phyloP scores from a whole-genome alignment of 2,329 filamentous ascomycete genomes.

The Pestalotiopsis sp. region DNA sequence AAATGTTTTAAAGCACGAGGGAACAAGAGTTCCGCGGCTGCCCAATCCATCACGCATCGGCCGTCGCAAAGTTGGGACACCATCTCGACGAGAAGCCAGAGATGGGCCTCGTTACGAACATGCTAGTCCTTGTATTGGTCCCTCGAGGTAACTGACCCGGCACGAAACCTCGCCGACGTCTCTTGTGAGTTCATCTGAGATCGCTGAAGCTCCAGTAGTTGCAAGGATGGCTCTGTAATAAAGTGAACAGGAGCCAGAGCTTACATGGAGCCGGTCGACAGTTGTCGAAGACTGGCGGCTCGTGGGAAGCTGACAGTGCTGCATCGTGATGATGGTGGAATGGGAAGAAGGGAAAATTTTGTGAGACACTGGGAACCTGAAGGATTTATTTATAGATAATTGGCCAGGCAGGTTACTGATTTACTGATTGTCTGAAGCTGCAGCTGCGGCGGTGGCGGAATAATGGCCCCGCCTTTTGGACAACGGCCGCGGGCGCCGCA shows the following conservation, averaged over 20 bases:
- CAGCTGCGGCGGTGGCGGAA: too few relatives aligned
- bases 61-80: background rate
- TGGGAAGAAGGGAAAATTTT: background rate
- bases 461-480: background rate
- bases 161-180: background rate
- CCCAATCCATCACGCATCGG: slow-evolving; percentile 1
- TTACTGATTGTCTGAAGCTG: background rate
- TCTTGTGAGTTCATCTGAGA: too few relatives aligned
- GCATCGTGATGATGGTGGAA: background rate
- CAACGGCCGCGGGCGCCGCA: background rate
- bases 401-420: background rate
- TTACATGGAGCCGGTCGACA: too few relatives aligned
- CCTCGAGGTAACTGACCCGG: background rate
- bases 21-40: background rate
- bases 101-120: background rate
- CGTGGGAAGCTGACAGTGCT: too few relatives aligned
- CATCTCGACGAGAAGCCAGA: background rate
- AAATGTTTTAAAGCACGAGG: background rate
- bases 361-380: background rate
- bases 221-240: too few relatives aligned
- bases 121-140: background rate
- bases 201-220: too few relatives aligned
- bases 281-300: too few relatives aligned
- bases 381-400: background rate
- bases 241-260: too few relatives aligned